Evolutionary conservation across 495 filamentous ascomycete species (phyloP), one percentile per base, ranked within the genome.

Genomic region (Neurospora tetrasperma): DNA sequence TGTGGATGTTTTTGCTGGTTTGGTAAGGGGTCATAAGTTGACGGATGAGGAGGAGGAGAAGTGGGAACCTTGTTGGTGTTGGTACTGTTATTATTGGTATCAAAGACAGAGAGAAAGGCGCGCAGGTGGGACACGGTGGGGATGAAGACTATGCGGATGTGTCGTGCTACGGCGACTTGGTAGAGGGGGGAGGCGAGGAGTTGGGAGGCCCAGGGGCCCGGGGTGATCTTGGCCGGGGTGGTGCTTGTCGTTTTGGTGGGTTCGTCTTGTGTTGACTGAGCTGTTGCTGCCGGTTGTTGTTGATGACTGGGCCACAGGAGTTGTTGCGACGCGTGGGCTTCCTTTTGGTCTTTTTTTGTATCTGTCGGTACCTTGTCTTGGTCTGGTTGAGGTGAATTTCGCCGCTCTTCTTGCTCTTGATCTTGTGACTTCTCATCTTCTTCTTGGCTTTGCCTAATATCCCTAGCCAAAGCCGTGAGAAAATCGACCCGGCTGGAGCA

Each of bases 111-210:
- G 0, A 97, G 84, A 77, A 90, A 93, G 38, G 93, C 93, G 71
- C 92, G 89, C 7, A 97, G 87, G 82, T 91, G 89, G 42, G 92
- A 89, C 48, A 96, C 80, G 7, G 89, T 92, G 12, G 92, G 89
- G 73, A 89, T 86, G 81, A 94, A 97, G 43, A 89, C 83, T 3
- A 94, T 79, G 70, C 85, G 87, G 73, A 94, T 86, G 72, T 87
- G 87, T 70, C 86, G 87, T n/a, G 92, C 90, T 27, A 85, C 84
- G 18, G 90, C 84, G 44, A 97, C 83, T 68, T 91, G 85, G 73
- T 90, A 86, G 66, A 97, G 88, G 4, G 91, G 90, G 71, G 90
- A 89, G 16, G 85, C 83, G 18, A 91, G 78, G 38, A 93, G 82
- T 69, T 80, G 59, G 11, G 70, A 23, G n/a, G 70, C 38, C 18